Conservation (phyloP, 306 rosid species). For the Cucurbita moschata region DNA sequence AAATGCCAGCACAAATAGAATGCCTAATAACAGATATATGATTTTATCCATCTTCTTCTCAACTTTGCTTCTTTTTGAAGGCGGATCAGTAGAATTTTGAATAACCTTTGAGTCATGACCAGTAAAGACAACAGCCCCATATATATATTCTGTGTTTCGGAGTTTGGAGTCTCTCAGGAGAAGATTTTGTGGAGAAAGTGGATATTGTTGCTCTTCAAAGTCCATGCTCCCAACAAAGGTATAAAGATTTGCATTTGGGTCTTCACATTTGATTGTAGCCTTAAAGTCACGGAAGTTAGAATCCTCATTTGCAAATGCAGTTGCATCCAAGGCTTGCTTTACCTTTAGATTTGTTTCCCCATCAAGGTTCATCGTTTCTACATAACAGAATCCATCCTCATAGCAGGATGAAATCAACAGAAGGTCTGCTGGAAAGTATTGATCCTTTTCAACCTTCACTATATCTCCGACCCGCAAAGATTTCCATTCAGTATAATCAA, state of each 20-base stretch:
- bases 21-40: slow-evolving; percentile 62
- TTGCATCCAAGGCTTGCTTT: slow-evolving; percentile 72
- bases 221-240: slow-evolving; percentile 74
- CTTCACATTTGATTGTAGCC: slow-evolving; percentile 78
- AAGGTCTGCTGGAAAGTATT: slow-evolving; percentile 88
- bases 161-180: slow-evolving; percentile 92
- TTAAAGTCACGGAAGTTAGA: slow-evolving; percentile 30
- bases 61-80: slow-evolving; percentile 84
- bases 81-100: slow-evolving; percentile 82
- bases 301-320: slow-evolving; percentile 46
- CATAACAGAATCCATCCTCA: slow-evolving; percentile 87
- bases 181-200: slow-evolving; percentile 79
- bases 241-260: slow-evolving; percentile 86
- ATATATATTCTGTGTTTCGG: slow-evolving; percentile 75
- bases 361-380: slow-evolving; percentile 94
- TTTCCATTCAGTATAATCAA: slow-evolving; percentile 59
- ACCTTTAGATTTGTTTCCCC: slow-evolving; percentile 92
- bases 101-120: slow-evolving; percentile 87
- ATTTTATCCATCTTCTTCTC: slow-evolving; percentile 92
- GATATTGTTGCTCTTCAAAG: slow-evolving; percentile 35
- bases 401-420: slow-evolving; percentile 78
- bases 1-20: slow-evolving; percentile 52
- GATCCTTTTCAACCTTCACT: slow-evolving; percentile 70
- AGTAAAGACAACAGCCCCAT: slow-evolving; percentile 72
- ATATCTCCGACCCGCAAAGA: slow-evolving; percentile 81